A percentile compares a stretch with the other conserved stretches of the same genome.
Conservation (phyloP, 768 basidiomycete species). For the Cystofilobasidium bisporidii region DNA sequence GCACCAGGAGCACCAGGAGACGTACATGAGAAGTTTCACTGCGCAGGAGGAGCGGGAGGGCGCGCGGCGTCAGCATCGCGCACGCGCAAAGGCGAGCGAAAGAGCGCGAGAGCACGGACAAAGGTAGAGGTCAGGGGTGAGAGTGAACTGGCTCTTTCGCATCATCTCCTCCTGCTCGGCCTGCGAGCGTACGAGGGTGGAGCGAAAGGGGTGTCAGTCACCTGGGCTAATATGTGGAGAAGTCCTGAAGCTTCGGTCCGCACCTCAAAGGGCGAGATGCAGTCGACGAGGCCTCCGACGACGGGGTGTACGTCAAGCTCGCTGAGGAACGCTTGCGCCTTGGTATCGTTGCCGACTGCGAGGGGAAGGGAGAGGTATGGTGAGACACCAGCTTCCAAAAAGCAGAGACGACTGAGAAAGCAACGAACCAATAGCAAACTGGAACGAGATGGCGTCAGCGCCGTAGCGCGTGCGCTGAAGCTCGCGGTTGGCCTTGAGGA, state of each 20-base stretch:
- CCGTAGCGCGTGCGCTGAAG: slow-evolving; percentile 36
- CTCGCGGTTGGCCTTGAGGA: slow-evolving; percentile 36
- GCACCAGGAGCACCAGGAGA: no score
- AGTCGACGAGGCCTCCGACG: slow-evolving; percentile 42
- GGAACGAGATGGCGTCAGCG: slow-evolving; percentile 40
- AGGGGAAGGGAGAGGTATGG: slow-evolving; percentile 35
- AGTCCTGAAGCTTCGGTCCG: no score
- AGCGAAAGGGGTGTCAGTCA: neutral
- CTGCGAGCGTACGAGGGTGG: neutral
- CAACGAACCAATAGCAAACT: slow-evolving; percentile 12
- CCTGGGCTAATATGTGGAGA: no score
- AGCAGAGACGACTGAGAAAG: neutral
- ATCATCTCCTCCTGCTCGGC: slow-evolving; percentile 23
- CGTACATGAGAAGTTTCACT: no score
- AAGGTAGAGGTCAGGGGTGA: slow-evolving; percentile 40
- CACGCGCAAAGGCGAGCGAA: no score
- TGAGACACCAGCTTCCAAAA: neutral
- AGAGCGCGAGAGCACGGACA: slow-evolving; percentile 33
- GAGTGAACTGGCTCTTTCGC: slow-evolving; percentile 8
- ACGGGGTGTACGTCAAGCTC: slow-evolving; percentile 38
- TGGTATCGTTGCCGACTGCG: slow-evolving; percentile 40
- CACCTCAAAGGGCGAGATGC: slow-evolving; percentile 34
- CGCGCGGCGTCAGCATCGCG: no score
- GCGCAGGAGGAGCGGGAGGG: no score
- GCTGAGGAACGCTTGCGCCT: slow-evolving; percentile 39